Base-by-base conservation (phyloP, 495 filamentous ascomycete species). In the Aspergillus avenaceus region DNA sequence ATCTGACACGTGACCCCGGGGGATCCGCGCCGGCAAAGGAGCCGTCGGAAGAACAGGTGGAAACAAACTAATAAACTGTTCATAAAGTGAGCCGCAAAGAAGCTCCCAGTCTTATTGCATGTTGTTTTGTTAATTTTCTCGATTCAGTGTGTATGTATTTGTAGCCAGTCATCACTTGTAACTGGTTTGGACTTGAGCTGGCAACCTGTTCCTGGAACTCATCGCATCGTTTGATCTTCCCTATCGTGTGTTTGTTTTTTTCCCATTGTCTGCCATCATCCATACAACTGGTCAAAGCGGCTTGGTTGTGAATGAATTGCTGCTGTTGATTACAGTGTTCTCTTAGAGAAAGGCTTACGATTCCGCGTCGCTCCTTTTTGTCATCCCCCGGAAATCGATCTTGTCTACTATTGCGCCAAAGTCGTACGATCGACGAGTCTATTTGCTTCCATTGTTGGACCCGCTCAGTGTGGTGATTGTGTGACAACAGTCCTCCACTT, bases 1-100 rank as follows among this genome's bases (percentile, higher is more conserved):
- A 31, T 24, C 27, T 9, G 16, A 1, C 47, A 50, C 47, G 47
- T 50, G 47, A 32, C 22, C 25, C 25, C 12, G 25, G 28, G 44
- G 29, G 45, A 47, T 47, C 45, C 45, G 45, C 45, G 31, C 12
- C n/a, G 28, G 28, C 27, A 14, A 37, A 37, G 19, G 23, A 32
- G n/a, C 19, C 23, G 18, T n/a, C 18, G 22, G 45, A 37, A 49
- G 36, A 49, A 41, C 47, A 49, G 36, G 29, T 47, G 34, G 32
- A 36, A 8, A 11, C 3, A 12, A 4, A 36, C 14, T 13, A 14
- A 14, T 31, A 6, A 14, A 36, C 32, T 36, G 34, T 38, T 7
- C 11, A 38, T 1, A 38, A n/a, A 19, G 12, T 6, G 13, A 18
- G 21, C 16, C 11, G 34, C 34, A 38, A n/a, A 38, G 34, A 38